Base-by-base conservation (phyloP, 148 eudicot genomes). In the Euryodendron excelsum region DNA sequence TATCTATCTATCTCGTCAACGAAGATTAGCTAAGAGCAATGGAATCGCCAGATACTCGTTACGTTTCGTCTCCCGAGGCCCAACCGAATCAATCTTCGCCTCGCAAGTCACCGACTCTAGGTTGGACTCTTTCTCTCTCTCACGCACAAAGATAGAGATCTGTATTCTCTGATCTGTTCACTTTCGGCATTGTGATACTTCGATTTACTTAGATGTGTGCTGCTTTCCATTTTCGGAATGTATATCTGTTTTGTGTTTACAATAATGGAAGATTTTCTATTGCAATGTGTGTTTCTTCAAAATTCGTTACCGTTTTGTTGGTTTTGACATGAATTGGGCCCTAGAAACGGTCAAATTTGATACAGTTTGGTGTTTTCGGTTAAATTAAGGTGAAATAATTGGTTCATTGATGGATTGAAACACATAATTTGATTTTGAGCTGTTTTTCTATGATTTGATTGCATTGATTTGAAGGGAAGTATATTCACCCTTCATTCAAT, bases 11-110 rank as follows among this genome's bases (percentile, higher is more conserved):
- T 41, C 13, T 59, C 53, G 23, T 37, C 77, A 44, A 15, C 52
- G 36, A 60, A 68, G 72, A 44, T 28, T 28, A 45, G 39, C 65
- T 59, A 5, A 11, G 12, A 28, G 39, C 23, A 55, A 88, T 88
- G 91, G 91, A 82, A 80, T 88, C 91, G 15, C 89, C 91, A 0
- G 91, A 82, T 59, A 70, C 81, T 28, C 75, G 88, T 27, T 86
- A 84, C 77, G 82, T 84, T 79, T 88, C 88, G 3, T 86, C 91
- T 6, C 82, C 82, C 0, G 87, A 84, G 34, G 78, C 77, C 69
- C 81, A 81, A 30, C 87, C 82, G 9, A 76, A 72, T 73, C 87
- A 77, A 79, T 82, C 89, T 74, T 61, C 71, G 53, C 80, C 86
- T 44, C 80, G 37, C 75, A 41, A 80, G 30, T 84, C 86, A 6